These are phyloP conservation scores for Leccinum variicolor DNA, from an alignment of 768 basidiomycete genomes.

Conservation along the genomic window DNA sequence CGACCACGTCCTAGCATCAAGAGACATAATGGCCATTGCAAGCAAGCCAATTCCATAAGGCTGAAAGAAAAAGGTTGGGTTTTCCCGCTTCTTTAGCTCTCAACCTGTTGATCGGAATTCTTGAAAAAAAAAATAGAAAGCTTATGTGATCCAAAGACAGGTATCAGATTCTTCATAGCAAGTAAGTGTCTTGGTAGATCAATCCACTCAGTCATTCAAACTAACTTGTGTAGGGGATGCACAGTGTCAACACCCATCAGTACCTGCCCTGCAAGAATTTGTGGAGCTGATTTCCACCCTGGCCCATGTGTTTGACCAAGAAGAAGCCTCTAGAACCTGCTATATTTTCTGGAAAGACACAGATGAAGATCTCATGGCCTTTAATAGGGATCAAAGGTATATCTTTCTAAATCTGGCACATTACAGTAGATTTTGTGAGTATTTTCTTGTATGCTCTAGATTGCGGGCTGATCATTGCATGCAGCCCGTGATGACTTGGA, in stretches of 20 bases:
- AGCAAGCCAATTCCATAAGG: slow-evolving; percentile 1
- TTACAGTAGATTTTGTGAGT: slow-evolving; percentile 7
- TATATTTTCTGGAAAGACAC: slow-evolving; percentile 19
- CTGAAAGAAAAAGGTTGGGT: slow-evolving; percentile 4
- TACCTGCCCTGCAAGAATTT: background rate
- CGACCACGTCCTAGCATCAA: background rate
- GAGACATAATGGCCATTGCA: slow-evolving; percentile 4
- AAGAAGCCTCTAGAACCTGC: background rate
- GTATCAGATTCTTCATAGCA: slow-evolving; percentile 12
- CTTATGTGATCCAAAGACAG: background rate
- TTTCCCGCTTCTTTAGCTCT: too few species aligned
- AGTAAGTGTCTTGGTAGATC: background rate
- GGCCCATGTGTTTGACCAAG: background rate
- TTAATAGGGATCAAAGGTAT: slow-evolving; percentile 12
- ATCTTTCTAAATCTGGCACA: slow-evolving; percentile 16
- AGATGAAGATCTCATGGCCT: slow-evolving; percentile 16
- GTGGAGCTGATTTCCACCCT: slow-evolving; percentile 1
- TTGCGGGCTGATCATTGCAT: background rate
- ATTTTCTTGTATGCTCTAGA: background rate
- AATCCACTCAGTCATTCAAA: background rate
- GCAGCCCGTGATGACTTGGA: slow-evolving; percentile 1
- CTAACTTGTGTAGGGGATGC: background rate
- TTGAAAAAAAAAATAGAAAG: background rate
- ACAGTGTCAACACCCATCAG: background rate
- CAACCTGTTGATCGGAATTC: background rate